A percentile compares a stretch with the other conserved stretches of the same genome.
Evolutionary conservation across 352 stramenopile species (phyloP).

Genomic region (Pythium plurisporium): DNA sequence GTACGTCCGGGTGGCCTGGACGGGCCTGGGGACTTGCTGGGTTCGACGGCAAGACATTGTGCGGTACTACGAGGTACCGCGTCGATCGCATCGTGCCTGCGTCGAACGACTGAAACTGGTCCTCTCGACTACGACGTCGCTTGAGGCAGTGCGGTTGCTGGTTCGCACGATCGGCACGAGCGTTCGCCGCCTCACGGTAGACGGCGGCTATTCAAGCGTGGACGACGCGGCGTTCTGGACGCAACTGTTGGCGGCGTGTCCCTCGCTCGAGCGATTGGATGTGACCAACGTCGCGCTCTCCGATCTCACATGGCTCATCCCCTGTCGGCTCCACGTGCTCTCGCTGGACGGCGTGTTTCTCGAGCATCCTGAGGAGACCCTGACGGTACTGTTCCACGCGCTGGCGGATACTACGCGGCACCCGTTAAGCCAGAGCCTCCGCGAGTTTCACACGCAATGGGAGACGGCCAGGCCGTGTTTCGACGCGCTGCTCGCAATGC

Average conservation of each 20-base stretch:
- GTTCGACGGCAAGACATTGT: neutral
- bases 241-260: neutral
- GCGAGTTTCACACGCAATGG: constrained; percentile 8
- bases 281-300: neutral
- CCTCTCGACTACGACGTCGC: neutral
- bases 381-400: neutral
- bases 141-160: neutral
- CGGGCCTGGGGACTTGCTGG: neutral
- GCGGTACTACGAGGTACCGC: neutral
- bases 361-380: neutral
- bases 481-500: neutral
- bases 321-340: neutral
- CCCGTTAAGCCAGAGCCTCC: neutral
- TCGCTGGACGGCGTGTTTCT: neutral
- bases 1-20: neutral
- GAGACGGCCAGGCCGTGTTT: neutral
- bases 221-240: neutral
- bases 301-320: neutral
- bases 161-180: neutral
- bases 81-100: neutral
- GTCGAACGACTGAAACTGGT: neutral
- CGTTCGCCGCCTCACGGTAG: neutral
- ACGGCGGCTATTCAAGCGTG: neutral
- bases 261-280: neutral
- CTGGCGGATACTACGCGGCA: neutral